Base-by-base conservation (phyloP, 345 rosid genomes). In the Linum usitatissimum region DNA sequence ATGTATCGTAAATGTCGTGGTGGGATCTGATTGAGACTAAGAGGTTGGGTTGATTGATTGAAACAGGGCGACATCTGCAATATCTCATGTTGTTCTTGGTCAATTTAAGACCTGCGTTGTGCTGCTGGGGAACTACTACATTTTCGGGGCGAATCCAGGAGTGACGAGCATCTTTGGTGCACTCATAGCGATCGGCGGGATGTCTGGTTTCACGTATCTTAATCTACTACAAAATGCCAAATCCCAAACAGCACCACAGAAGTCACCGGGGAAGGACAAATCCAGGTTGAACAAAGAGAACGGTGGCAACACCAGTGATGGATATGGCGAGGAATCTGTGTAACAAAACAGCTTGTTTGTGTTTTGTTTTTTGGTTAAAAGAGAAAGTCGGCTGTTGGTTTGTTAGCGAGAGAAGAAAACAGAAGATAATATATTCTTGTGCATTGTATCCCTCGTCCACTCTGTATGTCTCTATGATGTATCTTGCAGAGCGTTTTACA, bases 61-160 rank as follows among this genome's bases (percentile, higher is more conserved):
- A 7, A 18, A 18, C 84, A 86, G 90, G 65, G 87, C 87, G n/a
- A 86, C 93, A 6, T 86, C 93, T 21, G 86, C 93, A 17, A 71
- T 78, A 39, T 78, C 93, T 18, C 93, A 84, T 15, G 90, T 86
- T 2, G 89, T 86, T 65, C 86, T 82, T 1, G 93, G 93, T 67
- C 93, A 86, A 69, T 86, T 86, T 78, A 86, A 86, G 76, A 86
- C 93, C 1, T 86, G 93, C 30, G 76, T 84, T 64, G 63, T 86
- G 60, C 86, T 86, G 61, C 81, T 86, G 0, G 90, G 93, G 42
- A 86, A 80, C 55, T 86, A 53, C 62, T 82, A 82, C 65, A 40
- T 86, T 9, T 84, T 86, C 14, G 77, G 80, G 28, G 76, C 93
- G 18, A 84, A 84, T 70, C 93, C 93, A 3, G 89, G 93, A 23